A percentile compares a stretch with the other conserved stretches of the same genome.
These are phyloP conservation scores for Jackrogersella minutella DNA, from an alignment of 495 filamentous ascomycete genomes.

Conservation along the genomic window DNA sequence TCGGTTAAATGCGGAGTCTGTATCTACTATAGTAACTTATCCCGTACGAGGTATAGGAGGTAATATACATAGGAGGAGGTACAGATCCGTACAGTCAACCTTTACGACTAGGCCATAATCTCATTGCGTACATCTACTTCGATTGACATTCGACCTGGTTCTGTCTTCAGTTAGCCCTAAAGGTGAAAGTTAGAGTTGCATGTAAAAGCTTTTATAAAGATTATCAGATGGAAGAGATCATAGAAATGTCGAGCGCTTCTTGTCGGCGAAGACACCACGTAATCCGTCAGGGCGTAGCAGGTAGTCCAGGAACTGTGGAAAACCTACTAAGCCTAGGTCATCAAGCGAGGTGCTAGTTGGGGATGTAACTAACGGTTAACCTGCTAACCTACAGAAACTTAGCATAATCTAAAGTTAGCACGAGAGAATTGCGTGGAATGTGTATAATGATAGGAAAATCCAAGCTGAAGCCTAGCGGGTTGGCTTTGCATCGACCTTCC, in stretches of 20 bases:
- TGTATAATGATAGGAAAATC: neutral
- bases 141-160: neutral
- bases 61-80: too few relatives aligned
- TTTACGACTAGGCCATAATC: too few relatives aligned
- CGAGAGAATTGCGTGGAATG: neutral
- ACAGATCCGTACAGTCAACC: too few relatives aligned
- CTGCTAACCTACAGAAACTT: neutral
- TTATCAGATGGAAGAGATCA: neutral
- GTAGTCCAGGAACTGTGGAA: too few relatives aligned
- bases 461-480: constrained; percentile 9
- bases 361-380: too few relatives aligned
- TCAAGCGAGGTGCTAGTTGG: too few relatives aligned
- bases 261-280: neutral
- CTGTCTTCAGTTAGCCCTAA: neutral
- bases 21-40: neutral
- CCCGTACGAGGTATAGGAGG: too few relatives aligned
- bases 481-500: constrained; percentile 4
- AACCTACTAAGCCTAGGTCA: neutral
- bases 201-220: neutral
- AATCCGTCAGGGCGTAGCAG: neutral
- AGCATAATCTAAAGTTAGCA: neutral
- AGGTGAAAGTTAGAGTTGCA: neutral
- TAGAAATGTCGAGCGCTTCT: neutral
- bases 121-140: neutral
- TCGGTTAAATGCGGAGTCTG: neutral